Percentiles rank a stretch among this genome's conserved stretches.
Conservation (phyloP, 169 alveolate species). For the Babesia caballi region DNA sequence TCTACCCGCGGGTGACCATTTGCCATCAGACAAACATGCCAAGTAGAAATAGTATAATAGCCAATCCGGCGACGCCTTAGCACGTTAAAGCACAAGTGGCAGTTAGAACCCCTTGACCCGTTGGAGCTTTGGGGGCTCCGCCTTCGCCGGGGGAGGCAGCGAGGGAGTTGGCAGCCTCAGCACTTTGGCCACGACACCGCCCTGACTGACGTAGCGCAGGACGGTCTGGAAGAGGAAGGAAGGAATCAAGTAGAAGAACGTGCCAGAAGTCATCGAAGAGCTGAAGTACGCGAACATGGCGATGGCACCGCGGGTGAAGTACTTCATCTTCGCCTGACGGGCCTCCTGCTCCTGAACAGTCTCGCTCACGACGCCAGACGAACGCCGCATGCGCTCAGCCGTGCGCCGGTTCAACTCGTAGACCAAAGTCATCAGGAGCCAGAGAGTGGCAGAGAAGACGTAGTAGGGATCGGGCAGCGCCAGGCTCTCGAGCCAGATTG, state of each 20-base stretch:
- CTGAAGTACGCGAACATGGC: constrained; percentile 33
- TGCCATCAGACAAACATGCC: too few species aligned
- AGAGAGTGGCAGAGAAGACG: constrained; percentile 61
- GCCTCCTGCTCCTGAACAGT: constrained; percentile 20
- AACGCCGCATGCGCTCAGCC: constrained; percentile 9
- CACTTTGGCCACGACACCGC: constrained; percentile 19
- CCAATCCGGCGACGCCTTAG: too few species aligned
- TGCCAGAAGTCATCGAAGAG: constrained; percentile 47
- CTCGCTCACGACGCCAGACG: constrained; percentile 8
- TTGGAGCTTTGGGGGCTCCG: not conserved
- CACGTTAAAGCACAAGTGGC: too few species aligned
- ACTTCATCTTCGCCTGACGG: constrained; percentile 37
- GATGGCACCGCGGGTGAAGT: constrained; percentile 30
- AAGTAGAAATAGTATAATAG: too few species aligned
- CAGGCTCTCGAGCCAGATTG: constrained; percentile 72
- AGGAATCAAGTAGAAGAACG: constrained; percentile 61
- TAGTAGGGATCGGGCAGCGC: constrained; percentile 76
- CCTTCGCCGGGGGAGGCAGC: not conserved
- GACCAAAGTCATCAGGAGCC: constrained; percentile 59
- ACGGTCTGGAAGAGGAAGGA: constrained; percentile 55
- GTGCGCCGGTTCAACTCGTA: constrained; percentile 32
- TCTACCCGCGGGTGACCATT: too few species aligned
- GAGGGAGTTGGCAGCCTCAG: constrained; percentile 32
- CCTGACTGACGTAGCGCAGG: constrained; percentile 21
- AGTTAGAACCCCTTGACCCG: not conserved